A percentile compares a stretch with the other conserved stretches of the same genome.
phyloP scores from a whole-genome alignment of 2,329 filamentous ascomycete genomes.

The Aureobasidium lini region DNA sequence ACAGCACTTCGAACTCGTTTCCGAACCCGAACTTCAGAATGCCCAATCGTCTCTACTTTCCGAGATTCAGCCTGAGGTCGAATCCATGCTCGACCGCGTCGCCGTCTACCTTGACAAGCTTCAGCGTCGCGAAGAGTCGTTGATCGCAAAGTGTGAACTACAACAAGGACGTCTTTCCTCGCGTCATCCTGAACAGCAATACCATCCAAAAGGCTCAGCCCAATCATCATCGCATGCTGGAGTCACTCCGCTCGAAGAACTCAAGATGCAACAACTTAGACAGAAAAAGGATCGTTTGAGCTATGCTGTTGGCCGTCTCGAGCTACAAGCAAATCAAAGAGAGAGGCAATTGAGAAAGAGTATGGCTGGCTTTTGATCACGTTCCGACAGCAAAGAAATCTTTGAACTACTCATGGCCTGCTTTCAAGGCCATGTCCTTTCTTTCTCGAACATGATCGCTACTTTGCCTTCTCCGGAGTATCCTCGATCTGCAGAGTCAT shows the following conservation, averaged over 20 bases:
- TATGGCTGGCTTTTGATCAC: slow-evolving; percentile 43
- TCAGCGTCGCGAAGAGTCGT: slow-evolving; percentile 70
- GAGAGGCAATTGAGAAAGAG: slow-evolving; percentile 66
- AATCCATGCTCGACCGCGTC: slow-evolving; percentile 71
- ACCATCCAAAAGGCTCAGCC: slow-evolving; percentile 15
- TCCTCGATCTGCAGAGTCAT: slow-evolving; percentile 12
- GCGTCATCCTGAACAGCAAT: slow-evolving; percentile 18
- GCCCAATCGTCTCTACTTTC: slow-evolving; percentile 79
- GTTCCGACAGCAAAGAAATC: neutral
- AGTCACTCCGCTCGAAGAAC: slow-evolving; percentile 41
- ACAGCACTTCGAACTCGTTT: slow-evolving; percentile 88
- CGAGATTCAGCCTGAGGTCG: slow-evolving; percentile 82
- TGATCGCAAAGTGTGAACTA: slow-evolving; percentile 75
- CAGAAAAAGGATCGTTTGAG: slow-evolving; percentile 80
- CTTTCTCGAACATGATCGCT: neutral
- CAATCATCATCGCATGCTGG: neutral
- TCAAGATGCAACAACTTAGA: slow-evolving; percentile 58
- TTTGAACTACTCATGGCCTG: neutral
- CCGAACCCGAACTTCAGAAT: slow-evolving; percentile 70
- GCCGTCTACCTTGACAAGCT: slow-evolving; percentile 76
- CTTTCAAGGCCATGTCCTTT: neutral
- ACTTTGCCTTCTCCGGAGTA: neutral
- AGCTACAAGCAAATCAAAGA: slow-evolving; percentile 75
- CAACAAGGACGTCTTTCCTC: slow-evolving; percentile 63
- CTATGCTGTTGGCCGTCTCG: slow-evolving; percentile 78